Evolutionary conservation across 2,329 filamentous ascomycete species (phyloP), one percentile per base, ranked within the genome.

Genomic region (Cladosporium velox): DNA sequence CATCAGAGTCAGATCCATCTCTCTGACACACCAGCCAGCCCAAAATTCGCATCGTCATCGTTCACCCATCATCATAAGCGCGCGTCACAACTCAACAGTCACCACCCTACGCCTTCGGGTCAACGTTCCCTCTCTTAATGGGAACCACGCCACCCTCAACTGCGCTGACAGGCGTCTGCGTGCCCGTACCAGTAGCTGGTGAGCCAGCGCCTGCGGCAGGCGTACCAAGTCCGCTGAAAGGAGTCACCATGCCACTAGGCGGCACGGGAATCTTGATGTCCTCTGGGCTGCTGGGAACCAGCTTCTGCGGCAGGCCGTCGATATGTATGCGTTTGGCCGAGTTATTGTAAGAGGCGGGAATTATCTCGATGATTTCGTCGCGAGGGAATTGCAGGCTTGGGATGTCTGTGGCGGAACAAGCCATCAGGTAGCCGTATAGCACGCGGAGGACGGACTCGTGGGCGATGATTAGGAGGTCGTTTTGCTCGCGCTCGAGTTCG

Each of bases 301-400:
- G 88, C 59, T 86, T 84, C 32, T 84, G 79, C 2, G 86, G 86
- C 8, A 91, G 82, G 66, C 83, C 83, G 3, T 91, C 90, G 69
- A 99, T 96, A 72, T 91, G 89, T 73, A 99, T 93, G 66, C 93
- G 89, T 77, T 92, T 95, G 24, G 94, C 92, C 78, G 95, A 91
- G 76, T 99, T 99, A 81, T 97, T 95, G 80, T 99, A 99, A 35
- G 92, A 94, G 21, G 94, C 93, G 3, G 95, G 96, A 67, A 98
- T 96, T 76, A 99, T 97, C 87, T 99, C 95, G 71, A 99, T 97
- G 75, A 99, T 98, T 77, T 99, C 93, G 76, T 99, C 90, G 52
- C 95, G 91, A 4, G 95, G 95, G 74, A 99, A 99, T 71, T 92
- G 91, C 68, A 99, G 87, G 72, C 89, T 90, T 4, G 95, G 95